Evolutionary conservation across 1,284 basidiomycete genomes (phyloP).

Genomic region (Inonotus obliquus): DNA sequence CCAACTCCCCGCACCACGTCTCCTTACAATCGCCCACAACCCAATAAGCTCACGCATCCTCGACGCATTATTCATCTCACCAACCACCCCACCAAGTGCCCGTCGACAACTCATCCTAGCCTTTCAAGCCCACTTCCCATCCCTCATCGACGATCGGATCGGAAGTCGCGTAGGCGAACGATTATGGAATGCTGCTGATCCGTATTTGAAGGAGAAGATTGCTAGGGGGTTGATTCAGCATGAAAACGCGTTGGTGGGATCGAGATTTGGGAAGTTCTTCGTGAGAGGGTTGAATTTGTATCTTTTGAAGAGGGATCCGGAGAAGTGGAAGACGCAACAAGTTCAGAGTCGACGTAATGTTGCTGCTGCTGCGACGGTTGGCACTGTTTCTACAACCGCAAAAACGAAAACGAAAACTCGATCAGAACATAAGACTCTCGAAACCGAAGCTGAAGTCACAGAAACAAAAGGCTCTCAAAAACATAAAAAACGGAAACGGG

Average conservation of each 20-base stretch:
- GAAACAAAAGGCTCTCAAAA: neutral
- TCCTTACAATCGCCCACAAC: conserved; percentile 64
- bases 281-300: conserved; percentile 74
- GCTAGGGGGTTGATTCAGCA: conserved; percentile 71
- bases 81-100: conserved; percentile 58
- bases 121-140: conserved; percentile 74
- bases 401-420: neutral
- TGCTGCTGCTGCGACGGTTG: neutral
- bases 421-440: neutral
- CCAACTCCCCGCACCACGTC: conserved; percentile 55
- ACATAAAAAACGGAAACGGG: conserved; percentile 23
- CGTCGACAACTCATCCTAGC: conserved; percentile 69
- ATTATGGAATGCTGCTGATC: conserved; percentile 83
- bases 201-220: conserved; percentile 91
- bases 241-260: conserved; percentile 66
- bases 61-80: conserved; percentile 71
- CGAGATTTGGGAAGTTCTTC: conserved; percentile 85
- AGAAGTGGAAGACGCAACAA: conserved; percentile 75
- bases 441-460: too few relatives aligned
- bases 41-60: conserved; percentile 78
- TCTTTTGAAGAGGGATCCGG: conserved; percentile 71
- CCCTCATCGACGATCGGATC: conserved; percentile 80
- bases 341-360: conserved; percentile 26
- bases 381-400: neutral
- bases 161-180: conserved; percentile 86